These are phyloP conservation scores for Taphrina deformans DNA, from an alignment of 1,139 yeast genomes.

Conservation along the genomic window DNA sequence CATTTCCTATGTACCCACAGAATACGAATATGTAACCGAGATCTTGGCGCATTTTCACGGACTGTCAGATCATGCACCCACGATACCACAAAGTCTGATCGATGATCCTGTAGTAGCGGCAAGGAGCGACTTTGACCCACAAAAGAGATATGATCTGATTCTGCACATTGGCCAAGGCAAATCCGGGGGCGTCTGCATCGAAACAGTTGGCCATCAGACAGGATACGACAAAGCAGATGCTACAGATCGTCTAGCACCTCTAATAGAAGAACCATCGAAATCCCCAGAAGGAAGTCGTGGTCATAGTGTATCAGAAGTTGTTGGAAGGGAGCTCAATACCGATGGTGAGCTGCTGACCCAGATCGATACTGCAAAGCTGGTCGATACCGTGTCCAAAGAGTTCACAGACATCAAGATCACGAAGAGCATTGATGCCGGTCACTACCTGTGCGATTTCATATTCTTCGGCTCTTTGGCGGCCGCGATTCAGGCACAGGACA, in stretches of 20 bases:
- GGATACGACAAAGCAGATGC: slow-evolving; percentile 18
- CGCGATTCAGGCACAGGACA: background rate
- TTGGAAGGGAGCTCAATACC: background rate
- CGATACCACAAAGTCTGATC: background rate
- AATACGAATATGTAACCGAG: background rate
- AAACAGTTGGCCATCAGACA: slow-evolving; percentile 5
- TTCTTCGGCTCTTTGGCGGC: slow-evolving; percentile 25
- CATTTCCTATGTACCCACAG: slow-evolving; percentile 11
- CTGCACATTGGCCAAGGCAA: slow-evolving; percentile 26
- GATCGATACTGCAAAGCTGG: slow-evolving; percentile 43
- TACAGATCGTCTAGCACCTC: slow-evolving; percentile 11
- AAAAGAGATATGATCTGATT: slow-evolving; percentile 5
- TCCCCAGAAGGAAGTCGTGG: slow-evolving; percentile 1
- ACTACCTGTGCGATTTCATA: slow-evolving; percentile 24
- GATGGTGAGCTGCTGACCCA: slow-evolving; percentile 42
- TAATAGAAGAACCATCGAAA: background rate
- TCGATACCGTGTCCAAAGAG: background rate
- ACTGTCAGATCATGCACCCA: background rate
- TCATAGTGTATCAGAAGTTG: background rate
- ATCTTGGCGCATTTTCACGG: slow-evolving; percentile 13
- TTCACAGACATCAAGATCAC: background rate
- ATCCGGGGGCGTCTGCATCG: slow-evolving; percentile 6
- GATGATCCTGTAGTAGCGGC: background rate
- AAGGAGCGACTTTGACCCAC: slow-evolving; percentile 15
- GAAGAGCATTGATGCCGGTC: slow-evolving; percentile 24